These are phyloP conservation scores for Backusella australiensis DNA, from an alignment of 192 early-diverging fungal genomes.

Conservation along the genomic window DNA sequence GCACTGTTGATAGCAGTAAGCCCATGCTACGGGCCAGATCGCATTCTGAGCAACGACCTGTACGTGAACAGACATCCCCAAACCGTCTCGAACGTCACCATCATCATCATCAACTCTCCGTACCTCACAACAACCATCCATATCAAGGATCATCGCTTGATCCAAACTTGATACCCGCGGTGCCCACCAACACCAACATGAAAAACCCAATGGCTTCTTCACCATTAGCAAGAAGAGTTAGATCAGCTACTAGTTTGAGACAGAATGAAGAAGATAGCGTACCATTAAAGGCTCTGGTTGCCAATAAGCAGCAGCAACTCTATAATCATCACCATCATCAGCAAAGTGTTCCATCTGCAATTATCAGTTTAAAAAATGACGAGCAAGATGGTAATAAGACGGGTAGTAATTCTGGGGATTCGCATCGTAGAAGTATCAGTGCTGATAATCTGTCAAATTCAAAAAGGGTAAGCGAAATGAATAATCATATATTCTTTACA, in stretches of 20 bases:
- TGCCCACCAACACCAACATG: constrained; percentile 6
- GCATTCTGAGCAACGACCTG: constrained; percentile 19
- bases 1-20: not conserved
- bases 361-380: not conserved
- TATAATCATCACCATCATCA: constrained; percentile 12
- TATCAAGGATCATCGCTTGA: not conserved
- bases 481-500: not conserved
- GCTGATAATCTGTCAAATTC: constrained; percentile 21
- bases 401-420: not conserved
- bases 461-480: constrained; percentile 13
- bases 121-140: not conserved
- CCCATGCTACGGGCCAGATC: constrained; percentile 26
- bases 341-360: not conserved
- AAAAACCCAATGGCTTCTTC: constrained; percentile 24
- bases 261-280: constrained; percentile 41
- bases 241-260: constrained; percentile 47
- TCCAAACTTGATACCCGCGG: constrained; percentile 6
- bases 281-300: constrained; percentile 35
- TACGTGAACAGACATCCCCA: constrained; percentile 6
- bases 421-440: constrained; percentile 30
- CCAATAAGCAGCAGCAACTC: constrained; percentile 23
- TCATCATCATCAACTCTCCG: constrained; percentile 4
- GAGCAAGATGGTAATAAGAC: not conserved
- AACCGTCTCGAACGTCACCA: not conserved
- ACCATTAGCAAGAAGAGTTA: constrained; percentile 42